Evolutionary conservation across 495 filamentous ascomycete genomes (phyloP).

Genomic region (Niebla homalea): DNA sequence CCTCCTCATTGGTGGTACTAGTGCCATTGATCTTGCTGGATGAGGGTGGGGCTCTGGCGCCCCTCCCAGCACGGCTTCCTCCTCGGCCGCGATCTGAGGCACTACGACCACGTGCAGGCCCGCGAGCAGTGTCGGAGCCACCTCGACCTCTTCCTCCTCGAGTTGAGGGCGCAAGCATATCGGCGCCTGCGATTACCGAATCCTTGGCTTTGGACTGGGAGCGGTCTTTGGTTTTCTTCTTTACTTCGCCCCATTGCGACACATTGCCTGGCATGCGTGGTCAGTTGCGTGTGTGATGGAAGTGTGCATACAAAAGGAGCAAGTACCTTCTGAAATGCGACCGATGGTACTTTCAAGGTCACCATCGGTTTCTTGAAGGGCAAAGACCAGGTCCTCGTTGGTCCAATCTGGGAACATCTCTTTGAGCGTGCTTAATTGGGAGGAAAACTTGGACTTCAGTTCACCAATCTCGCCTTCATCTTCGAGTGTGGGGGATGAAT

Average conservation of each 20-base stretch:
- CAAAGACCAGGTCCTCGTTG: conserved; percentile 79
- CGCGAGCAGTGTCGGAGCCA: conserved; percentile 49
- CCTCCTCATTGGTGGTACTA: conserved; percentile 19
- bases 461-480: conserved; percentile 85
- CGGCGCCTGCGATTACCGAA: conserved; percentile 28
- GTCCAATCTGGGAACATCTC: conserved; percentile 91
- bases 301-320: conserved; percentile 5
- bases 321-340: conserved; percentile 80
- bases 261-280: conserved; percentile 51
- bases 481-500: conserved; percentile 45
- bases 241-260: conserved; percentile 89
- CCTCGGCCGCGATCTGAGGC: conserved; percentile 66
- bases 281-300: conserved; percentile 6
- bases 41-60: conserved; percentile 27
- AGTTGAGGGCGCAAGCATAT: conserved; percentile 37
- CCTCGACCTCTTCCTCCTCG: conserved; percentile 56
- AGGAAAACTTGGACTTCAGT: conserved; percentile 76
- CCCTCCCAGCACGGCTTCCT: conserved; percentile 52
- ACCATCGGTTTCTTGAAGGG: conserved; percentile 81
- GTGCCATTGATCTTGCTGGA: conserved; percentile 18
- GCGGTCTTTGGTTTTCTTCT: conserved; percentile 78
- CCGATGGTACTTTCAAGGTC: conserved; percentile 73
- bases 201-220: conserved; percentile 76
- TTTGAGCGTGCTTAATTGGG: conserved; percentile 60
- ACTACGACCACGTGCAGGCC: conserved; percentile 45